Percentiles rank a stretch among this genome's conserved stretches.
Evolutionary conservation across 495 filamentous ascomycete species (phyloP).

Genomic region (Penicillium chermesinum): DNA sequence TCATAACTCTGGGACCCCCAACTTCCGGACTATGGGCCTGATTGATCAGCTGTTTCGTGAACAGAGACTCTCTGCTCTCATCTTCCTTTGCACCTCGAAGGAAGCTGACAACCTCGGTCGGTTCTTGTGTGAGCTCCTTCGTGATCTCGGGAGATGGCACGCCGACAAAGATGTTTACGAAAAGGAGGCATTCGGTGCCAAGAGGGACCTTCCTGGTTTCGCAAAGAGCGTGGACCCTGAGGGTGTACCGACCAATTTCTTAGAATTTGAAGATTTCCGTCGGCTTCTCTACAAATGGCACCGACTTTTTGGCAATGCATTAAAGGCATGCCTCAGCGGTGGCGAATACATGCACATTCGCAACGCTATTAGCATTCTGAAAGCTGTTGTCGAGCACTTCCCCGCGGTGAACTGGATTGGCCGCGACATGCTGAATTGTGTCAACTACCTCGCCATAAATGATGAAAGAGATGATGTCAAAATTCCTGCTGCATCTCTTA

Average conservation of each 20-base stretch:
- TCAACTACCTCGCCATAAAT: conserved; percentile 60
- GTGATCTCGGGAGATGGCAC: conserved; percentile 80
- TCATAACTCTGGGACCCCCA: conserved; percentile 73
- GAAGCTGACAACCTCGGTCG: conserved; percentile 88
- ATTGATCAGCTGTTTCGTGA: conserved; percentile 80
- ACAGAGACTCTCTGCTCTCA: conserved; percentile 68
- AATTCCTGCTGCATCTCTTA: conserved; percentile 77
- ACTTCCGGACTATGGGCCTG: conserved; percentile 80
- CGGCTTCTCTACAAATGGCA: conserved; percentile 89
- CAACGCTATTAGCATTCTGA: conserved; percentile 90
- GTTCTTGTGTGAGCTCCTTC: conserved; percentile 76
- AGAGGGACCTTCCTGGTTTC: conserved; percentile 62
- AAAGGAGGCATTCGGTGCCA: conserved; percentile 65
- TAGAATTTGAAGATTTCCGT: conserved; percentile 83
- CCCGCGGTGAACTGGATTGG: conserved; percentile 88
- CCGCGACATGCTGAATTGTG: conserved; percentile 57
- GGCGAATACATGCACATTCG: conserved; percentile 97
- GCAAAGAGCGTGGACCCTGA: conserved; percentile 58
- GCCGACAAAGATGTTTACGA: conserved; percentile 69
- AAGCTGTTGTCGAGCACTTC: conserved; percentile 71
- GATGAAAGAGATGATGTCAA: conserved; percentile 83
- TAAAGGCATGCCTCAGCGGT: conserved; percentile 71
- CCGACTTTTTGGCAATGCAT: conserved; percentile 62
- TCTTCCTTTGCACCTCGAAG: conserved; percentile 80
- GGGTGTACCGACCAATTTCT: conserved; percentile 57